Percentiles rank a stretch among this genome's conserved stretches.
These are phyloP conservation scores for Kitagawia praeruptora DNA, from an alignment of 129 eudicot species.

Conservation along the genomic window DNA sequence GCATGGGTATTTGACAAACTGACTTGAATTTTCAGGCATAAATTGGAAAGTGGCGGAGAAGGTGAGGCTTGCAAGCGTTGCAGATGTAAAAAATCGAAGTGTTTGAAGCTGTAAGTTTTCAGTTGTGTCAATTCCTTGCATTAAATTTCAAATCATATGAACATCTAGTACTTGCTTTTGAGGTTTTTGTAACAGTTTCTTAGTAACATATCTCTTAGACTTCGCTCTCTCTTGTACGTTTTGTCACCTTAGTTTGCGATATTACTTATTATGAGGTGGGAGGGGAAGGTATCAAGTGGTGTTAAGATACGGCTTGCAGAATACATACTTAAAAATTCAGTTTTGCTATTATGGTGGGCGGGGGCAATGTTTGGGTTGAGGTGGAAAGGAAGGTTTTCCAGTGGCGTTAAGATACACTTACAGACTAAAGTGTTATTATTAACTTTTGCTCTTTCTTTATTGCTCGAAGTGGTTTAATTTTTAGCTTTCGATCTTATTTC, in stretches of 20 bases:
- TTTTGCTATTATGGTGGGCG: neutral
- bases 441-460: neutral
- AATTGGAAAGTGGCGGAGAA: constrained; percentile 49
- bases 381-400: neutral
- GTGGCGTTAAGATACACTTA: neutral
- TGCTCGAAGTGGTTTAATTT: neutral
- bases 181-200: neutral
- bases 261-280: neutral
- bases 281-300: neutral
- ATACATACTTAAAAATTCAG: neutral
- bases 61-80: constrained; percentile 80
- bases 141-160: neutral
- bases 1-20: constrained; percentile 4
- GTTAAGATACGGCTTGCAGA: neutral
- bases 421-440: neutral
- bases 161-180: neutral
- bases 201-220: neutral
- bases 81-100: constrained; percentile 93
- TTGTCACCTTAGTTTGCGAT: neutral
- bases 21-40: constrained; percentile 43
- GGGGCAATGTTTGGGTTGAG: neutral
- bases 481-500: neutral
- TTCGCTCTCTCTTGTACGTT: neutral
- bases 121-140: neutral
- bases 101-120: constrained; percentile 91